Evolutionary conservation across 2,329 filamentous ascomycete species (phyloP).

Genomic region (Zymoseptoria tritici): DNA sequence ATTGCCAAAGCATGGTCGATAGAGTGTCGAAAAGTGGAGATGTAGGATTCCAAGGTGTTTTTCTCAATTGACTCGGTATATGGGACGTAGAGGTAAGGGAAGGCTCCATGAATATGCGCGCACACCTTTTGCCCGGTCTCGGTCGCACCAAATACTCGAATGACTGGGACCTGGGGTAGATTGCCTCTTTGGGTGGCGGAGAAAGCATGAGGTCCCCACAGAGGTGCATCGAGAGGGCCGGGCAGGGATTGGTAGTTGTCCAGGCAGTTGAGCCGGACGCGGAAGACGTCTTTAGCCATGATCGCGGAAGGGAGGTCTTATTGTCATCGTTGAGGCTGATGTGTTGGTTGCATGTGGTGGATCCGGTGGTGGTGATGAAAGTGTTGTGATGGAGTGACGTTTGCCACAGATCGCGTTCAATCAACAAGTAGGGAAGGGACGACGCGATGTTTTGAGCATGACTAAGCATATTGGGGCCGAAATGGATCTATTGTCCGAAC

Average conservation of each 20-base stretch:
- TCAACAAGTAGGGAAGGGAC: not conserved
- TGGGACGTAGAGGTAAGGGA: conserved; percentile 83
- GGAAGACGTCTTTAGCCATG: conserved; percentile 49
- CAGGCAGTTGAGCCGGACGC: conserved; percentile 88
- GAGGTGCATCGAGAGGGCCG: conserved; percentile 70
- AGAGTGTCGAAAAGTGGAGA: conserved; percentile 69
- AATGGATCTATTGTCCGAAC: not conserved
- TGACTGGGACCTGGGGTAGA: conserved; percentile 70
- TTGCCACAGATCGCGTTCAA: conserved; percentile 1
- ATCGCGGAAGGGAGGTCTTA: conserved; percentile 14
- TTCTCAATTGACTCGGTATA: conserved; percentile 21
- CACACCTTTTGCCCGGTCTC: conserved; percentile 95
- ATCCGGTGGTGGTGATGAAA: not conserved
- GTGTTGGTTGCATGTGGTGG: not conserved
- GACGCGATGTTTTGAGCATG: not conserved
- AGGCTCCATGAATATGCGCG: conserved; percentile 88
- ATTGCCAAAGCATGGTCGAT: conserved; percentile 86
- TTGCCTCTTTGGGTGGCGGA: conserved; percentile 52
- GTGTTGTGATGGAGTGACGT: conserved; percentile 1
- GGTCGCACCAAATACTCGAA: conserved; percentile 86
- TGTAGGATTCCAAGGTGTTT: conserved; percentile 61
- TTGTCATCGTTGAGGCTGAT: conserved; percentile 20
- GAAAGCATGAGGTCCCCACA: conserved; percentile 48
- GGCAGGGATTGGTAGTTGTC: conserved; percentile 84
- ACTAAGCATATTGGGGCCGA: not conserved